These are phyloP conservation scores for Fusarium sp. DNA, from an alignment of 2,329 filamentous ascomycete species.

Conservation along the genomic window DNA sequence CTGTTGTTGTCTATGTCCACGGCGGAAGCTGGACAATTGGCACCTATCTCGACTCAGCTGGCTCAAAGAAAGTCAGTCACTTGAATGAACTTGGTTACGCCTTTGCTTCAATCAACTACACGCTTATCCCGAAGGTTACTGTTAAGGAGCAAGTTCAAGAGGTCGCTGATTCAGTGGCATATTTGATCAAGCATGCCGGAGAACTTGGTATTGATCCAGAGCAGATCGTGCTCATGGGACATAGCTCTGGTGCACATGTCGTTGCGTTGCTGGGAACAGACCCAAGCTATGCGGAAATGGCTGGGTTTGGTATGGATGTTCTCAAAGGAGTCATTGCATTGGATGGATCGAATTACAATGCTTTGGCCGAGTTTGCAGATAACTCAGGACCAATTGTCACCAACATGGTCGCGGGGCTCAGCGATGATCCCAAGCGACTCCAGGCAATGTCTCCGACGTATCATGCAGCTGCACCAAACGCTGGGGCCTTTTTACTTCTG, in stretches of 20 bases:
- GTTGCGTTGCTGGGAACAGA: conserved; percentile 2
- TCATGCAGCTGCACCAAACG: conserved; percentile 1
- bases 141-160: conserved; percentile 14
- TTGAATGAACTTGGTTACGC: background rate
- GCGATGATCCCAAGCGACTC: background rate
- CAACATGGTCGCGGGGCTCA: background rate
- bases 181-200: background rate
- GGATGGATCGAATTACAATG: conserved; percentile 15
- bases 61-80: conserved; percentile 4
- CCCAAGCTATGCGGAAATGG: background rate
- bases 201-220: background rate
- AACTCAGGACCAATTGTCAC: conserved; percentile 2
- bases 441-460: background rate
- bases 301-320: accelerated
- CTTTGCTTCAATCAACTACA: conserved; percentile 1
- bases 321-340: background rate
- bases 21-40: conserved; percentile 17
- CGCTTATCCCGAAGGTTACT: background rate
- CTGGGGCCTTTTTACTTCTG: background rate
- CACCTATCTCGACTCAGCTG: conserved; percentile 8
- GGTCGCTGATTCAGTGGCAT: background rate
- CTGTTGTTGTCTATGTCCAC: conserved; percentile 1
- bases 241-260: conserved; percentile 17
- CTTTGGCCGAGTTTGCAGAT: conserved; percentile 1
- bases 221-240: background rate